Evolutionary conservation across 1,284 basidiomycete genomes (phyloP), one percentile per base, ranked within the genome.

Genomic region (Vanrija sp.): DNA sequence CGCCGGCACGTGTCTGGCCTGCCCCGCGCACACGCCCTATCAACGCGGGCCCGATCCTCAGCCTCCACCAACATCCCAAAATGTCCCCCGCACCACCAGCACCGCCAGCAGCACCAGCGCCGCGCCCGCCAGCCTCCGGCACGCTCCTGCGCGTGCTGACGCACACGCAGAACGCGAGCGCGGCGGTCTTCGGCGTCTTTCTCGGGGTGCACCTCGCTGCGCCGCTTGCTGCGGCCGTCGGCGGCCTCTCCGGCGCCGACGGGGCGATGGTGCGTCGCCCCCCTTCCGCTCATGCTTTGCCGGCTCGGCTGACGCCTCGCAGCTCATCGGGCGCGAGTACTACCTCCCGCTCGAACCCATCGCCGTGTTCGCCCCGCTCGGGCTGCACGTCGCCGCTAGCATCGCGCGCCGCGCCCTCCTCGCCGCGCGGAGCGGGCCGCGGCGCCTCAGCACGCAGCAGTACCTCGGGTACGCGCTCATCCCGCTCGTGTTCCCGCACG

Each of bases 151-250:
- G 68, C 25, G 53, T 66, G 9, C 58, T 75, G 12, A 72, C 70
- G 5, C 54, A 64, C 22, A 66, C 65, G 7, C 72, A 75, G 55
- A 73, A 75, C 49, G 66, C 67, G 14, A 69, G 66, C 3, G 74
- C 71, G 1, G 51, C 69, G 23, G 65, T 67, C 2, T 75, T 73
- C 48, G 61, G 65, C 20, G 59, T 69, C 18, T 75, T 75, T 49
- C 50, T 73, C 7, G 55, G 57, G 6, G 60, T 71, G 6, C 74
- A 75, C 53, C 59, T 75, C 10, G 68, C 64, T 6, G 65, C 68
- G 35, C 74, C 74, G 1, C 14, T 73, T 3, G 67, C 63, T 0
- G 72, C 72, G 24, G 60, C 65, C 4, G 25, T 71, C 1, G 68
- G 63, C 4, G 74, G 72, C 0, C 39, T 62, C 10, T 31, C 42